phyloP scores from a whole-genome alignment of 2,329 filamentous ascomycete species.

The Sclerotinia subarctica region DNA sequence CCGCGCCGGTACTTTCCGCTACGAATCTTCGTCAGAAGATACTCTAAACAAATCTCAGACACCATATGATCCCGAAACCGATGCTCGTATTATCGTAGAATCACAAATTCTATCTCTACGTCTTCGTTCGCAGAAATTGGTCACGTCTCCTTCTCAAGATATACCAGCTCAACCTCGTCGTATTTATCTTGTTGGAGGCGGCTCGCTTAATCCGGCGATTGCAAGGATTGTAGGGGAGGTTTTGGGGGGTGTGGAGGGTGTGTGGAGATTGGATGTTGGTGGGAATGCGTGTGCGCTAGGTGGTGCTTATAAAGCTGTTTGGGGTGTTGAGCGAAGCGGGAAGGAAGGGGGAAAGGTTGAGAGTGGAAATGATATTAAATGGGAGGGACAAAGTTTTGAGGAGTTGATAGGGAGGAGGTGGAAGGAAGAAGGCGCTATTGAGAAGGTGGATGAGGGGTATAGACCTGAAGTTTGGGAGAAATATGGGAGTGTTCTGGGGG shows the following conservation, averaged over 20 bases:
- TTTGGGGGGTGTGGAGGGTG: slow-evolving; percentile 81
- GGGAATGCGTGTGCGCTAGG: slow-evolving; percentile 93
- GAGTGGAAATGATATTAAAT: slow-evolving; percentile 3
- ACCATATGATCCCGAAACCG: slow-evolving; percentile 59
- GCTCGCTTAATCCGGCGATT: slow-evolving; percentile 85
- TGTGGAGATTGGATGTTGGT: slow-evolving; percentile 90
- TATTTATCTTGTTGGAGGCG: slow-evolving; percentile 92
- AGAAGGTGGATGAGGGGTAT: slow-evolving; percentile 81
- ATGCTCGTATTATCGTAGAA: slow-evolving; percentile 85
- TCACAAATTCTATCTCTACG: slow-evolving; percentile 92
- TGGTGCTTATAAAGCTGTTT: slow-evolving; percentile 93
- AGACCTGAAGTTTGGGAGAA: slow-evolving; percentile 67
- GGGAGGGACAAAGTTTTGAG: slow-evolving; percentile 73
- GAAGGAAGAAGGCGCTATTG: slow-evolving; percentile 79
- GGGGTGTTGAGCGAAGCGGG: slow-evolving; percentile 69
- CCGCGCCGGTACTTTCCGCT: slow-evolving; percentile 81
- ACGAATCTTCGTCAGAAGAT: slow-evolving; percentile 58
- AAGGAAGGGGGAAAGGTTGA: neutral
- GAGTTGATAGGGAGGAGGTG: slow-evolving; percentile 80
- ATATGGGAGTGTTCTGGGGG: slow-evolving; percentile 74
- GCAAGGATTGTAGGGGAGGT: slow-evolving; percentile 82
- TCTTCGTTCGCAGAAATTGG: slow-evolving; percentile 75
- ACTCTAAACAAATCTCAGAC: slow-evolving; percentile 43
- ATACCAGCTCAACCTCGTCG: slow-evolving; percentile 82
- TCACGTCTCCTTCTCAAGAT: slow-evolving; percentile 50